phyloP scores from a whole-genome alignment of 495 filamentous ascomycete species.

The Talaromyces stipitatus region DNA sequence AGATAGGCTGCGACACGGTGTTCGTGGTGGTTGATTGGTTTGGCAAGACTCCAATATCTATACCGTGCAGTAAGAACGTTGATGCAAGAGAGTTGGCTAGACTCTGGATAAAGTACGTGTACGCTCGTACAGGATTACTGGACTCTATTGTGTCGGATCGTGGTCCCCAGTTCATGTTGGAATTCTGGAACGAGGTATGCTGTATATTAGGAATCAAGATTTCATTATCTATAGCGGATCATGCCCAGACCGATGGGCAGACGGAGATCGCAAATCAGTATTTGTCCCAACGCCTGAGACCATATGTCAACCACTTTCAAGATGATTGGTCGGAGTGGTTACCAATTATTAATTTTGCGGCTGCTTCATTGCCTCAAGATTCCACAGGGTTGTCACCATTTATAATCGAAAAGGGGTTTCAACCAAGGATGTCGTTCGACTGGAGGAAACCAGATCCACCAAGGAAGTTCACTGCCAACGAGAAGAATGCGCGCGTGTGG shows the following conservation, averaged over 20 bases:
- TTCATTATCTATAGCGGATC: constrained; percentile 13
- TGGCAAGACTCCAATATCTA: constrained; percentile 4
- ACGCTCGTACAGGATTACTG: background rate
- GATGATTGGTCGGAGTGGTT: constrained; percentile 10
- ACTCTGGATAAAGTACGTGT: background rate
- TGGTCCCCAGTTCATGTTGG: constrained; percentile 10
- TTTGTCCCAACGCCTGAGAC: constrained; percentile 2
- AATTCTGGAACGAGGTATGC: constrained; percentile 13
- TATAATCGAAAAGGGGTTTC: too few relatives aligned
- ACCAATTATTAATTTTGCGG: background rate
- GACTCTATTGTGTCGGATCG: constrained; percentile 8
- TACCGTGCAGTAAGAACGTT: constrained; percentile 8
- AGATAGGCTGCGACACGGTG: background rate
- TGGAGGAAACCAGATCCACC: background rate
- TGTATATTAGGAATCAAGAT: constrained; percentile 7
- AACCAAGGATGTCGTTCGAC: background rate
- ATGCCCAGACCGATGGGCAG: constrained; percentile 13
- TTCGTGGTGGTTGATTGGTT: constrained; percentile 11
- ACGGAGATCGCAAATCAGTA: constrained; percentile 5
- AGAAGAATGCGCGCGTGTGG: background rate
- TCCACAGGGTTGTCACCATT: background rate
- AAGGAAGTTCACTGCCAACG: background rate
- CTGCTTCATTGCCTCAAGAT: background rate
- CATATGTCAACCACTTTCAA: constrained; percentile 5
- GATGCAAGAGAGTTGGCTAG: background rate